These are phyloP conservation scores for Talaromyces thailandensis DNA, from an alignment of 495 filamentous ascomycete species.

Conservation along the genomic window DNA sequence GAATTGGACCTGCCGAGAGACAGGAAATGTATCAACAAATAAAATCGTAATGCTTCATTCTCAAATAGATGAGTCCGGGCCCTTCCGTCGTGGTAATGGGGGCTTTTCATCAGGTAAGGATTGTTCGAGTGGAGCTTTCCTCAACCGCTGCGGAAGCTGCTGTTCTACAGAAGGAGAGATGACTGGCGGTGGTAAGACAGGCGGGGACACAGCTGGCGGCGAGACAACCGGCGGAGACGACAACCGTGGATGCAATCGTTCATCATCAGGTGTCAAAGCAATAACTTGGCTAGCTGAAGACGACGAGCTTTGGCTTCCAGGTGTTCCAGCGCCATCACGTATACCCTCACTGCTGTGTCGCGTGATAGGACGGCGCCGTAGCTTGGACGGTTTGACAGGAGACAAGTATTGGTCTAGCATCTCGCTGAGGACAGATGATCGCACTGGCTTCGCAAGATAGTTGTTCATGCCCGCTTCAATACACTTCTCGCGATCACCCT, in stretches of 20 bases:
- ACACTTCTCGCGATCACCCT: constrained; percentile 86
- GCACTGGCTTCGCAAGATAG: constrained; percentile 86
- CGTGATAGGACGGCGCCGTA: constrained; percentile 28
- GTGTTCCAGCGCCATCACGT: constrained; percentile 23
- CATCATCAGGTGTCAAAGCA: constrained; percentile 16
- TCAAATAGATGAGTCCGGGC: not conserved
- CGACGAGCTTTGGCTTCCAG: constrained; percentile 26
- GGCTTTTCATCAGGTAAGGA: not conserved
- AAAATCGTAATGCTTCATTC: not conserved
- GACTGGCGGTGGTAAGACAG: not conserved
- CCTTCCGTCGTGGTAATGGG: not conserved
- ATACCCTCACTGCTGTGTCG: constrained; percentile 19
- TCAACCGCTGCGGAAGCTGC: not conserved
- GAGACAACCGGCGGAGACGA: not conserved
- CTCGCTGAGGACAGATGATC: constrained; percentile 61
- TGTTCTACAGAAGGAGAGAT: not conserved
- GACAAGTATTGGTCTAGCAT: constrained; percentile 65
- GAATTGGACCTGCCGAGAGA: not conserved
- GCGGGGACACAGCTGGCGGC: not conserved
- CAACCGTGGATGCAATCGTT: constrained; percentile 11
- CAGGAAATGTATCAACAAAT: not conserved
- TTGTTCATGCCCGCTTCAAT: constrained; percentile 92
- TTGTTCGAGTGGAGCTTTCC: not conserved
- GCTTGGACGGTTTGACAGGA: constrained; percentile 39
- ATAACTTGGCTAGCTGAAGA: constrained; percentile 17